Percentiles rank a stretch among this genome's conserved stretches.
These are phyloP conservation scores for Telopea speciosissima DNA, from an alignment of 177 flowering plant genomes.

Conservation along the genomic window DNA sequence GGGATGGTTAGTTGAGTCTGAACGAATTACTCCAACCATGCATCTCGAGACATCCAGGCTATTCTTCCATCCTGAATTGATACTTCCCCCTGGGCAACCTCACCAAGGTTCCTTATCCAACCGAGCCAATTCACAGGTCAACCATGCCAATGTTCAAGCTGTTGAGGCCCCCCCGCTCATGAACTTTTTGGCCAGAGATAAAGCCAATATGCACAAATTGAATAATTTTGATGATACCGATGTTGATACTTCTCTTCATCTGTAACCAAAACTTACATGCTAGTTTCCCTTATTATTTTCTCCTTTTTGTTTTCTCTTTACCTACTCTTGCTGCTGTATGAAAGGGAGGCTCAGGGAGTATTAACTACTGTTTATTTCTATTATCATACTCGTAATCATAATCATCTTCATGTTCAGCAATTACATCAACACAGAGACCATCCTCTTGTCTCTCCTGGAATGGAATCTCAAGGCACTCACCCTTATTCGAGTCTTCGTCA, in stretches of 20 bases:
- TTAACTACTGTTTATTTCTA: slow-evolving; percentile 18
- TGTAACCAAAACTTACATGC: slow-evolving; percentile 15
- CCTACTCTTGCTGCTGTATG: slow-evolving; percentile 16
- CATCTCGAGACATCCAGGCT: slow-evolving; percentile 16
- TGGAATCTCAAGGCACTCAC: background rate
- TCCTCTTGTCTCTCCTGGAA: slow-evolving; percentile 30
- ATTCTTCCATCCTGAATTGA: slow-evolving; percentile 22
- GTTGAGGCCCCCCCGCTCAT: slow-evolving; percentile 20
- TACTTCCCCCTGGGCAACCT: slow-evolving; percentile 22
- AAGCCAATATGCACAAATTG: slow-evolving; percentile 16
- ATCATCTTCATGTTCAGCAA: slow-evolving; percentile 29
- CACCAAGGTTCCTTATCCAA: slow-evolving; percentile 19
- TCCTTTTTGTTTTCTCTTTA: slow-evolving; percentile 1
- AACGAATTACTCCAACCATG: slow-evolving; percentile 10
- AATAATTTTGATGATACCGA: slow-evolving; percentile 34
- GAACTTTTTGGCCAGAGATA: slow-evolving; percentile 25
- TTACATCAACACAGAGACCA: slow-evolving; percentile 26
- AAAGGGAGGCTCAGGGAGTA: background rate
- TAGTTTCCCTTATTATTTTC: slow-evolving; percentile 7
- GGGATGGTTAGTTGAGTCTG: slow-evolving; percentile 30
- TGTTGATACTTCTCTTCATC: slow-evolving; percentile 45
- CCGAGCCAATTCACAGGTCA: slow-evolving; percentile 18
- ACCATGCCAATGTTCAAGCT: slow-evolving; percentile 14
- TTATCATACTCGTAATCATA: slow-evolving; percentile 21
- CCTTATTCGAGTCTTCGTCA: slow-evolving; percentile 34